Evolutionary conservation across 179 eudicot species (phyloP).

Genomic region (Spinacia oleracea): DNA sequence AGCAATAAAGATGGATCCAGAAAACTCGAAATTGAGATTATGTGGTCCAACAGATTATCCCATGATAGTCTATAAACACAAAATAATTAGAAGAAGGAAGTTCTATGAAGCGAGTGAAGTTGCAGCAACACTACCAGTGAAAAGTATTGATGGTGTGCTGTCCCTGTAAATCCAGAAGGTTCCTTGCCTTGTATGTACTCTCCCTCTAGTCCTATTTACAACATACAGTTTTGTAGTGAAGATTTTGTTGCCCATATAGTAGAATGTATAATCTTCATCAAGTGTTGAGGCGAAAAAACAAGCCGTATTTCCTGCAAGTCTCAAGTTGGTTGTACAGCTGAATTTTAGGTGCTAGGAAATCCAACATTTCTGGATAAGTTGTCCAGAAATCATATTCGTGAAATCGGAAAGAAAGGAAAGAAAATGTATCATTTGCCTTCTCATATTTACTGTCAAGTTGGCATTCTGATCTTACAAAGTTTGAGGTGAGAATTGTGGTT

Average conservation of each 20-base stretch:
- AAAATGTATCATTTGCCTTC: conserved; percentile 12
- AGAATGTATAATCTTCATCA: conserved; percentile 20
- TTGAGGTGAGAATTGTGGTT: conserved; percentile 16
- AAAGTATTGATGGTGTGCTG: conserved; percentile 15
- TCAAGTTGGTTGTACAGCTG: conserved; percentile 32
- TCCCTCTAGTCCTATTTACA: conserved; percentile 14
- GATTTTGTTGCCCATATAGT: conserved; percentile 22
- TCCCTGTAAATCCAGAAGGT: conserved; percentile 26
- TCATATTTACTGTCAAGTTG: neutral
- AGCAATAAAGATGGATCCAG: conserved; percentile 61
- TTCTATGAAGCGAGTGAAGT: conserved; percentile 14
- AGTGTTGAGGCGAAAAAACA: conserved; percentile 16
- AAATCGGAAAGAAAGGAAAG: conserved; percentile 14
- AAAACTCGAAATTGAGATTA: conserved; percentile 75
- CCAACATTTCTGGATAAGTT: conserved; percentile 16
- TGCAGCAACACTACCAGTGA: conserved; percentile 22
- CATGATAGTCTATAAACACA: conserved; percentile 39
- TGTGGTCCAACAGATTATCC: conserved; percentile 69
- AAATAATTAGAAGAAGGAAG: conserved; percentile 14
- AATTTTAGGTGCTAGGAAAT: conserved; percentile 17
- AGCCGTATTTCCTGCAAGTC: neutral
- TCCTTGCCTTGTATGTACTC: conserved; percentile 27
- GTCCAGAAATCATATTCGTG: conserved; percentile 18
- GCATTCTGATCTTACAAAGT: conserved; percentile 10
- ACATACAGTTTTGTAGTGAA: conserved; percentile 33